Percentiles rank a stretch among this genome's conserved stretches.
These are phyloP conservation scores for Nemophila menziesii DNA, from an alignment of 257 asterid species.

Conservation along the genomic window DNA sequence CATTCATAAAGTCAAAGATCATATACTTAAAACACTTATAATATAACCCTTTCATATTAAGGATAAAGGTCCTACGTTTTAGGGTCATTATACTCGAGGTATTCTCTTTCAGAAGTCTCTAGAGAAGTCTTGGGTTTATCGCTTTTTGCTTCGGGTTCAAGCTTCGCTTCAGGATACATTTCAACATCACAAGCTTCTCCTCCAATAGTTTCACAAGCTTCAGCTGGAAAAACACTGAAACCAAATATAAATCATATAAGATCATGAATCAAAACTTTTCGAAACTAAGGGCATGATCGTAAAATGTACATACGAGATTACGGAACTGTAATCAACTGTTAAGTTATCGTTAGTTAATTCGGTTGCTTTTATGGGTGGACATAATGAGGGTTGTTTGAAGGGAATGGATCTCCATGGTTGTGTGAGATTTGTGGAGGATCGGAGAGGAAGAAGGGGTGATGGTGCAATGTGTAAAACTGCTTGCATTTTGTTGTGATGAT, in stretches of 20 bases:
- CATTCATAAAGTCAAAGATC: conserved; percentile 1
- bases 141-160: conserved; percentile 11
- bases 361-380: conserved; percentile 11
- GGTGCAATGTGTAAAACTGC: conserved; percentile 10
- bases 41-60: background rate
- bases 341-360: conserved; percentile 6
- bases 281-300: background rate
- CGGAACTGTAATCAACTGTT: conserved; percentile 22
- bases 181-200: conserved; percentile 44
- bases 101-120: conserved; percentile 45
- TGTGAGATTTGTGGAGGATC: conserved; percentile 3
- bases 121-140: conserved; percentile 6
- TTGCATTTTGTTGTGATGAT: conserved; percentile 18
- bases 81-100: conserved; percentile 35
- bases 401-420: conserved; percentile 6
- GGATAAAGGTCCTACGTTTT: conserved; percentile 25
- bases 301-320: conserved; percentile 17
- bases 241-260: background rate
- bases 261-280: background rate
- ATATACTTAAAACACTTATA: background rate
- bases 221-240: conserved; percentile 50
- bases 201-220: conserved; percentile 55
- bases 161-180: conserved; percentile 42
- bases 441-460: conserved; percentile 5
- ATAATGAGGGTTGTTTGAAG: conserved; percentile 3